A percentile compares a stretch with the other conserved stretches of the same genome.
Evolutionary conservation across 768 basidiomycete species (phyloP).

Genomic region (Saitozyma podzolica): DNA sequence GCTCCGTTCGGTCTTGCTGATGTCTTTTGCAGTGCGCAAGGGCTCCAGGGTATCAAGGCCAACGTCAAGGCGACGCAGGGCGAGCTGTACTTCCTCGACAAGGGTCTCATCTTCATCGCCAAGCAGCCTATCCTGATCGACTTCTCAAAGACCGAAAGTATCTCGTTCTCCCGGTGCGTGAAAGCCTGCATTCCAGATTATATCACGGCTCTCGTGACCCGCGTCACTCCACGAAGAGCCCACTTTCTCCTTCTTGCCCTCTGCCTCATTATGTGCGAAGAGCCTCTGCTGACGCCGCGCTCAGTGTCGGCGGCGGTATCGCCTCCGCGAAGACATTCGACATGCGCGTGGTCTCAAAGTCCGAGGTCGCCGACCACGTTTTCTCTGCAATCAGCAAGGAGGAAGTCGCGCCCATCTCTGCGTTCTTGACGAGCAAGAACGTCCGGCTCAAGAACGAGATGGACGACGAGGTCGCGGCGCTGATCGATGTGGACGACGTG

Average conservation of each 20-base stretch:
- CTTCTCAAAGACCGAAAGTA: conserved; percentile 82
- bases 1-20: neutral
- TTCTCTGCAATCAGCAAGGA: conserved; percentile 96
- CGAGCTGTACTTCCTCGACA: conserved; percentile 96
- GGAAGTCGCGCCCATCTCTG: conserved; percentile 81
- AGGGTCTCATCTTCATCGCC: conserved; percentile 96
- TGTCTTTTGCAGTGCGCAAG: conserved; percentile 65
- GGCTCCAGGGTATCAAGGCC: conserved; percentile 93
- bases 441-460: conserved; percentile 94
- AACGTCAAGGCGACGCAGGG: conserved; percentile 96
- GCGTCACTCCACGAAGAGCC: too few species aligned
- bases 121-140: conserved; percentile 91
- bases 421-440: conserved; percentile 85
- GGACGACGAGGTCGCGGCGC: conserved; percentile 67
- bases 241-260: too few species aligned
- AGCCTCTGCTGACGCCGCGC: neutral
- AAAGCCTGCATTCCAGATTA: neutral
- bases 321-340: conserved; percentile 91
- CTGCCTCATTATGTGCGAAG: neutral
- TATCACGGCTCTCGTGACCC: neutral
- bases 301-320: conserved; percentile 78
- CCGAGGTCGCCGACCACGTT: conserved; percentile 71
- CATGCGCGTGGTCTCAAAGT: conserved; percentile 81
- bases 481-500: conserved; percentile 57
- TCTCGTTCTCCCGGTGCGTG: conserved; percentile 77